Evolutionary conservation across 2,329 filamentous ascomycete species (phyloP).

Genomic region (Fonsecaea pugnacius): DNA sequence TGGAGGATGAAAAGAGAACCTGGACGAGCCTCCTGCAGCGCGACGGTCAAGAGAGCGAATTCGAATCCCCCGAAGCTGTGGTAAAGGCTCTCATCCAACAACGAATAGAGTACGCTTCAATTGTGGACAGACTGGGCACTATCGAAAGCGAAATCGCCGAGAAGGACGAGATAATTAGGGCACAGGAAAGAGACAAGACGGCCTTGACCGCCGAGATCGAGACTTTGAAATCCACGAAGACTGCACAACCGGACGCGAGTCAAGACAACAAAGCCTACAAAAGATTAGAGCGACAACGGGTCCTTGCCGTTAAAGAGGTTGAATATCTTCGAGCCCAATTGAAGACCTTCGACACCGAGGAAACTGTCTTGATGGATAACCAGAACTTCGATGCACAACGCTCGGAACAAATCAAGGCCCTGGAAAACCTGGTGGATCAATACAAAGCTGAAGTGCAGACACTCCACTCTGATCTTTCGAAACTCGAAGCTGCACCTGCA

Average conservation of each 20-base stretch:
- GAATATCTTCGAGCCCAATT: constrained; percentile 92
- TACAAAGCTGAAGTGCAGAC: constrained; percentile 80
- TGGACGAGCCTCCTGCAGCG: constrained; percentile 86
- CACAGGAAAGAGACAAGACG: constrained; percentile 71
- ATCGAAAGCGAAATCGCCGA: constrained; percentile 78
- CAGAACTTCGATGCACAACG: constrained; percentile 70
- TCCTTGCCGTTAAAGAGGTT: constrained; percentile 85
- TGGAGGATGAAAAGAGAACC: constrained; percentile 84
- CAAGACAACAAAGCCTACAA: constrained; percentile 68
- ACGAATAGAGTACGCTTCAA: constrained; percentile 74
- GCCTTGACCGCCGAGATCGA: constrained; percentile 71
- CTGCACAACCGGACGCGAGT: constrained; percentile 40
- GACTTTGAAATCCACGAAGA: constrained; percentile 60
- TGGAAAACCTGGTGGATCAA: constrained; percentile 83
- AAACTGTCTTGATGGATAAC: constrained; percentile 79
- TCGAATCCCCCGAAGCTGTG: constrained; percentile 85
- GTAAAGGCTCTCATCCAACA: constrained; percentile 83
- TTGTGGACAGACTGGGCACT: constrained; percentile 79
- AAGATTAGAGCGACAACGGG: constrained; percentile 82
- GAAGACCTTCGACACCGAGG: constrained; percentile 84
- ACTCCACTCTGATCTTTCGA: constrained; percentile 74
- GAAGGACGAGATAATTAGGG: constrained; percentile 74
- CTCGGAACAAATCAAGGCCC: constrained; percentile 72
- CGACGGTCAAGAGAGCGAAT: constrained; percentile 68
- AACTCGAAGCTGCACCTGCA: constrained; percentile 56